These are phyloP conservation scores for Pinus taeda DNA, from an alignment of 75 land plant species.

Conservation along the genomic window DNA sequence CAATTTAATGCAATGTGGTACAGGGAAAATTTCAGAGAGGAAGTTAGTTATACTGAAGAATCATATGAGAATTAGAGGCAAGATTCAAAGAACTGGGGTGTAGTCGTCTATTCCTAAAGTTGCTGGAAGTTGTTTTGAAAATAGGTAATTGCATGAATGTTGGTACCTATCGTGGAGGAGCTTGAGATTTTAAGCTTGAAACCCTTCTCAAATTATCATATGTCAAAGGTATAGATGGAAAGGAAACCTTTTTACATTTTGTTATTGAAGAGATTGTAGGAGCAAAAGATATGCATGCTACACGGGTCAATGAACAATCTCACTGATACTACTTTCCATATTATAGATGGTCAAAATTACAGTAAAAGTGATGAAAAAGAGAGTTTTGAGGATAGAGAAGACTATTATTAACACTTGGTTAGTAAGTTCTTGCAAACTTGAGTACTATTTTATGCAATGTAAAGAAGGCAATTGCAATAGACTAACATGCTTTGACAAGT, in stretches of 20 bases:
- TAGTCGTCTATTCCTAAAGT: conserved; percentile 72
- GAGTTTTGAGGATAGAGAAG: background rate
- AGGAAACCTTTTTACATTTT: conserved; percentile 90
- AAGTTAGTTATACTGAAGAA: conserved; percentile 46
- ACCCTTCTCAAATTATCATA: conserved; percentile 82
- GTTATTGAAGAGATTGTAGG: no score
- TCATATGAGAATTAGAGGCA: conserved; percentile 61
- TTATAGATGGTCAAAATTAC: background rate
- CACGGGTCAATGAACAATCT: conserved; percentile 35
- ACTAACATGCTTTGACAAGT: conserved; percentile 22
- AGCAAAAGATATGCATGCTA: conserved; percentile 63
- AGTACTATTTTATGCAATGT: conserved; percentile 37
- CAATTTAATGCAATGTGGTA: conserved; percentile 69
- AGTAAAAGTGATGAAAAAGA: background rate
- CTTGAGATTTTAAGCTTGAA: conserved; percentile 94
- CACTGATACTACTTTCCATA: background rate
- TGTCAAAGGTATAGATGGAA: conserved; percentile 89
- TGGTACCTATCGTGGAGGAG: conserved; percentile 85
- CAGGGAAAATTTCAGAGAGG: no score
- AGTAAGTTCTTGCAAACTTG: conserved; percentile 44
- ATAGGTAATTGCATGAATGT: conserved; percentile 95
- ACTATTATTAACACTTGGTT: conserved; percentile 24
- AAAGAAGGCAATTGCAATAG: conserved; percentile 47
- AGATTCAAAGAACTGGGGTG: conserved; percentile 78
- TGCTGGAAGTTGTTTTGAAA: no score